phyloP scores from a whole-genome alignment of 1,284 basidiomycete genomes.

The Fomitopsis pinicola region DNA sequence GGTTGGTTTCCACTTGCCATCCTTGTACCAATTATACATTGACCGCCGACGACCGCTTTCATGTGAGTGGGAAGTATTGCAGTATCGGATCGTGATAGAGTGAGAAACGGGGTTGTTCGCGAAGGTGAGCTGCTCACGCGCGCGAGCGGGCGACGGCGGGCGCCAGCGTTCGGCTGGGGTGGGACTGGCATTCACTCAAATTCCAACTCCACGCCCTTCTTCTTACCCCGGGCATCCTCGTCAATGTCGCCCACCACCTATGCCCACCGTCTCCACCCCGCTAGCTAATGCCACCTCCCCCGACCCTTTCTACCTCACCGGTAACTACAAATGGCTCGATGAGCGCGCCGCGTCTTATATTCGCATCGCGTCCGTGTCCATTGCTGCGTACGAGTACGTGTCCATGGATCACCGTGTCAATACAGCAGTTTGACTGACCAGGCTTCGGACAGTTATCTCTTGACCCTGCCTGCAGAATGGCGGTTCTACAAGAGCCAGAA shows the following conservation, averaged over 20 bases:
- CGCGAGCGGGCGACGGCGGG: background rate
- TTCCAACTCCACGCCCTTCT: background rate
- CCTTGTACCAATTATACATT: too few relatives aligned
- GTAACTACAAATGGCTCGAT: background rate
- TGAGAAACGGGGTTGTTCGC: background rate
- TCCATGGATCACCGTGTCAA: background rate
- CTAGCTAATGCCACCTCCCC: background rate
- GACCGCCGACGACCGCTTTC: too few relatives aligned
- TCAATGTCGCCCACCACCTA: background rate
- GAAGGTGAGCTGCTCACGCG: background rate
- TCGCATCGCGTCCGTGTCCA: conserved; percentile 23
- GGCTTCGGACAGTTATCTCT: conserved; percentile 29
- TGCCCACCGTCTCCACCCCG: background rate
- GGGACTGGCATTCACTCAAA: background rate
- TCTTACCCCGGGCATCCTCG: background rate
- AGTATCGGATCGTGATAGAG: background rate
- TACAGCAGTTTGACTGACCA: background rate
- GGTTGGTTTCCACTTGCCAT: too few relatives aligned
- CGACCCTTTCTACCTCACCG: background rate
- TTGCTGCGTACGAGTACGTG: conserved; percentile 26
- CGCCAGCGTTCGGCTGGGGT: background rate
- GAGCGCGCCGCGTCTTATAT: conserved; percentile 15
- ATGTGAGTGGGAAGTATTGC: too few relatives aligned
- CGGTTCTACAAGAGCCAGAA: conserved; percentile 36
- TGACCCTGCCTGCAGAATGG: conserved; percentile 37